Conservation (phyloP, 164 flowering plant species). For the Magnolia sinica region DNA sequence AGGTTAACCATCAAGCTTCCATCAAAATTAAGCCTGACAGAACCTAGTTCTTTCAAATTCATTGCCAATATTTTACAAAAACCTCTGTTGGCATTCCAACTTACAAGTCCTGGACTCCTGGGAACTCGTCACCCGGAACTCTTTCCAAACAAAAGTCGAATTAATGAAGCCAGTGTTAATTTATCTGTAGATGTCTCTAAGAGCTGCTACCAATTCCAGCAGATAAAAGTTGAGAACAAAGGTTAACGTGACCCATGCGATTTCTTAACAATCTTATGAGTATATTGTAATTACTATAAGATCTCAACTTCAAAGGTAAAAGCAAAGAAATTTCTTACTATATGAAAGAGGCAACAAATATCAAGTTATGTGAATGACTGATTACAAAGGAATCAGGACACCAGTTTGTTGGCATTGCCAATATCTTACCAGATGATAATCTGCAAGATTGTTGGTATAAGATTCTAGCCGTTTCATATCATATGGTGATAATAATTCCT, state of each 20-base stretch:
- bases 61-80: too few relatives aligned
- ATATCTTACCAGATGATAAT: constrained; percentile 56
- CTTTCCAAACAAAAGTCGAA: not conserved
- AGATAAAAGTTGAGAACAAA: not conserved
- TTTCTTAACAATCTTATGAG: too few relatives aligned
- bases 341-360: too few relatives aligned
- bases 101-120: too few relatives aligned
- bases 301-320: not conserved
- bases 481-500: constrained; percentile 46
- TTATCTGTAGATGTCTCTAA: not conserved
- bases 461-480: constrained; percentile 70
- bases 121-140: too few relatives aligned
- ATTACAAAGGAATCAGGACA: not conserved
- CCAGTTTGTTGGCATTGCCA: not conserved
- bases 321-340: not conserved
- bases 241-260: too few relatives aligned
- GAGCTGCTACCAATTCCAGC: not conserved
- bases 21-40: too few relatives aligned
- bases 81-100: too few relatives aligned
- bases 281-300: too few relatives aligned
- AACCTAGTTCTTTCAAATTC: too few relatives aligned
- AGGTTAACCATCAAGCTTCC: too few relatives aligned
- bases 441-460: constrained; percentile 60
- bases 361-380: not conserved
- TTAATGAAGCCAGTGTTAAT: too few relatives aligned